Evolutionary conservation across 306 rosid genomes (phyloP).

Genomic region (Datisca glomerata): DNA sequence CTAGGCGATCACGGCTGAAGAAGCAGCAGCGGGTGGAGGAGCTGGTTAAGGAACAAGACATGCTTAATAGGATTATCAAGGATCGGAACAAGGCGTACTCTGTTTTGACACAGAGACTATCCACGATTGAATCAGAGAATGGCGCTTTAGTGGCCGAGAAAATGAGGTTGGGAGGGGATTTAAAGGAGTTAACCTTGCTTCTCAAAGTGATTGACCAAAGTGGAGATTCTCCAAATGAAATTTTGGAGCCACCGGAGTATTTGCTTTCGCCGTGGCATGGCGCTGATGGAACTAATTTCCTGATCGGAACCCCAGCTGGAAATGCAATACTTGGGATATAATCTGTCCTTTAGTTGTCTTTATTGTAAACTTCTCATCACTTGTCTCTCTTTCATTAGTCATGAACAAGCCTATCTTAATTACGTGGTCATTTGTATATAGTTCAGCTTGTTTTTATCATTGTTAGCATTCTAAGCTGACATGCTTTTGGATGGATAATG

Average conservation of each 20-base stretch:
- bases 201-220: background rate
- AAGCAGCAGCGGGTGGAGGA: conserved; percentile 7
- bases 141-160: background rate
- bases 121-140: background rate
- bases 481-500: too few relatives aligned
- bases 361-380: too few relatives aligned
- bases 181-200: background rate
- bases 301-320: too few relatives aligned
- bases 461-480: too few relatives aligned
- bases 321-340: too few relatives aligned
- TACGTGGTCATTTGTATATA: too few relatives aligned
- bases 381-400: too few relatives aligned
- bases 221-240: background rate
- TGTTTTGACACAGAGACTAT: background rate
- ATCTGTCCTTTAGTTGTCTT: too few relatives aligned
- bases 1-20: conserved; percentile 10
- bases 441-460: too few relatives aligned
- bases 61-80: background rate
- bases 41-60: background rate
- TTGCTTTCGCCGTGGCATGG: too few relatives aligned
- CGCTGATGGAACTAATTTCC: background rate
- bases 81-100: background rate
- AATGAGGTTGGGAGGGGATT: background rate
- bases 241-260: background rate
- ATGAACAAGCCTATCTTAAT: too few relatives aligned